A percentile compares a stretch with the other conserved stretches of the same genome.
Conservation (phyloP, 371 early-diverging fungal genomes). For the Mucor racemosus region DNA sequence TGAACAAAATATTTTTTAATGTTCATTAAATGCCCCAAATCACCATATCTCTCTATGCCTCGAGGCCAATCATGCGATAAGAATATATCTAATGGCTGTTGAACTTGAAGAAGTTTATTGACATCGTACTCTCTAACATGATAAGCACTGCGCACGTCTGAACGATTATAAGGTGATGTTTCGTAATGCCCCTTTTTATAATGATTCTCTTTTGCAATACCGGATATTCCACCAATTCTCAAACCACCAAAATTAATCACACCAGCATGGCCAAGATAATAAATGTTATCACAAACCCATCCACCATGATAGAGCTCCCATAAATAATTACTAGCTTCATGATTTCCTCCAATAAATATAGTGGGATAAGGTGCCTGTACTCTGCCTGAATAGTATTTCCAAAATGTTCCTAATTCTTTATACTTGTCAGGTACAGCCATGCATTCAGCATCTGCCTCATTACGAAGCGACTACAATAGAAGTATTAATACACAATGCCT, state of each 20-base stretch:
- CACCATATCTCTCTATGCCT: slow-evolving; percentile 82
- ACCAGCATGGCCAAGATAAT: slow-evolving; percentile 87
- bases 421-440: slow-evolving; percentile 89
- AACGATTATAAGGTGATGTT: slow-evolving; percentile 68
- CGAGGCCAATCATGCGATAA: slow-evolving; percentile 98
- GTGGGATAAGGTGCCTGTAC: slow-evolving; percentile 84
- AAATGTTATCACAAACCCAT: slow-evolving; percentile 95
- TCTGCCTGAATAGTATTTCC: slow-evolving; percentile 91
- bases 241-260: slow-evolving; percentile 87
- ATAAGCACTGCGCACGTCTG: slow-evolving; percentile 72
- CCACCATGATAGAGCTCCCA: slow-evolving; percentile 97
- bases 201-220: slow-evolving; percentile 84
- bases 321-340: slow-evolving; percentile 92
- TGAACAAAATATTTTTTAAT: slow-evolving; percentile 71
- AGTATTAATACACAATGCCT: neutral
- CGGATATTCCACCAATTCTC: slow-evolving; percentile 92
- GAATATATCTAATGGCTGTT: slow-evolving; percentile 81
- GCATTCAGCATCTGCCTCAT: slow-evolving; percentile 76
- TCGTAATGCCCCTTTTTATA: slow-evolving; percentile 85
- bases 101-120: slow-evolving; percentile 69
- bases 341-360: slow-evolving; percentile 97
- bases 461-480: slow-evolving; percentile 77
- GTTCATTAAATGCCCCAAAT: slow-evolving; percentile 62
- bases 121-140: slow-evolving; percentile 89
- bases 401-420: slow-evolving; percentile 81